These are phyloP conservation scores for Stereocaulon alpinum DNA, from an alignment of 495 filamentous ascomycete genomes.

Conservation along the genomic window DNA sequence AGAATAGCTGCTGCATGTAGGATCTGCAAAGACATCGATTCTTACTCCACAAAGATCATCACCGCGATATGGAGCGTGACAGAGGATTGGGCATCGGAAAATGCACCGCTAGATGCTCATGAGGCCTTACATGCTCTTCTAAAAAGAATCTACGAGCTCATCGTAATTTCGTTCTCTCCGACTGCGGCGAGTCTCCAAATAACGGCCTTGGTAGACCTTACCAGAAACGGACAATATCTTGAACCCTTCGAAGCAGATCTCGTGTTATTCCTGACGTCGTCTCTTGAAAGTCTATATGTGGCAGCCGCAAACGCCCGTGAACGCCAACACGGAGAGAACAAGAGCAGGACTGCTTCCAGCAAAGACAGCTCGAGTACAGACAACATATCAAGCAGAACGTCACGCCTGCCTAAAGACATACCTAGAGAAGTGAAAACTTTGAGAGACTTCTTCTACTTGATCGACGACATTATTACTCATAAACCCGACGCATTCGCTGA, in stretches of 20 bases:
- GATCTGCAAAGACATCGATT: slow-evolving; percentile 22
- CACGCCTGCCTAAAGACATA: neutral
- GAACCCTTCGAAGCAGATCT: slow-evolving; percentile 55
- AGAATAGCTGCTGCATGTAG: slow-evolving; percentile 43
- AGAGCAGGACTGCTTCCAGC: neutral
- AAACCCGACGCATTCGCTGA: slow-evolving; percentile 67
- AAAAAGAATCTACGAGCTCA: slow-evolving; percentile 51
- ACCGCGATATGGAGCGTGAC: slow-evolving; percentile 51
- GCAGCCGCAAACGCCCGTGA: slow-evolving; percentile 34
- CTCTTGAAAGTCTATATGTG: slow-evolving; percentile 48
- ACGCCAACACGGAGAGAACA: neutral
- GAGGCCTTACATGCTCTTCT: slow-evolving; percentile 52
- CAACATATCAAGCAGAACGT: slow-evolving; percentile 10
- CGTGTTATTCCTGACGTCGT: slow-evolving; percentile 45
- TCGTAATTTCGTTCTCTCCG: slow-evolving; percentile 39
- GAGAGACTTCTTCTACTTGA: slow-evolving; percentile 57
- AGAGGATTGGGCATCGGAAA: slow-evolving; percentile 51
- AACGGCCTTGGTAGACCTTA: slow-evolving; percentile 49
- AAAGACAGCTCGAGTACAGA: neutral
- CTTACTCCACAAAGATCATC: slow-evolving; percentile 10
- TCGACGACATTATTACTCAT: slow-evolving; percentile 73
- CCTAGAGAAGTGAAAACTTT: slow-evolving; percentile 50
- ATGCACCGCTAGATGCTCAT: slow-evolving; percentile 43
- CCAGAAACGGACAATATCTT: slow-evolving; percentile 51
- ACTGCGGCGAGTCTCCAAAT: slow-evolving; percentile 57